Conservation (phyloP, 352 stramenopile species). For the Stephanocyclus meneghinianus region DNA sequence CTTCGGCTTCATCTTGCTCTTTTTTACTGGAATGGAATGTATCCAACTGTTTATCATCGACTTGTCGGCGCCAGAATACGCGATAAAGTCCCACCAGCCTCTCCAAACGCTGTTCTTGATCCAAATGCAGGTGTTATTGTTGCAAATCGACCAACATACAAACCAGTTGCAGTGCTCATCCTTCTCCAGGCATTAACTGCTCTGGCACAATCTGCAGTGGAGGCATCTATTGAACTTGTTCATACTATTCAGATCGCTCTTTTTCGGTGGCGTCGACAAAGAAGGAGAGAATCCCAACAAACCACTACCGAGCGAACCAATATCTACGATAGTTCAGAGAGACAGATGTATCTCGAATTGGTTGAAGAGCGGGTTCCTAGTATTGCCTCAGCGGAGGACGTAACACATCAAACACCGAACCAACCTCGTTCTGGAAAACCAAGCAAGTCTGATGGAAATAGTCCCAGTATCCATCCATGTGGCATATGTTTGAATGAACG, state of each 20-base stretch:
- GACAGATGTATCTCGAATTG: slow-evolving; percentile 41
- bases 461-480: slow-evolving; percentile 40
- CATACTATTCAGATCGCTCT: slow-evolving; percentile 37
- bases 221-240: slow-evolving; percentile 38
- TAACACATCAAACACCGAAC: slow-evolving; percentile 1
- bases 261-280: slow-evolving; percentile 32
- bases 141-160: slow-evolving; percentile 51
- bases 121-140: slow-evolving; percentile 24
- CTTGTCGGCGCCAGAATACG: slow-evolving; percentile 39
- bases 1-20: slow-evolving; percentile 66
- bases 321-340: slow-evolving; percentile 28
- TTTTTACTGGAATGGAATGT: slow-evolving; percentile 64
- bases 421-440: slow-evolving; percentile 8
- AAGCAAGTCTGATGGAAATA: slow-evolving; percentile 6
- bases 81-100: slow-evolving; percentile 21
- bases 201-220: slow-evolving; percentile 22
- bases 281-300: slow-evolving; percentile 19
- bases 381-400: slow-evolving; percentile 23
- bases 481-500: slow-evolving; percentile 60
- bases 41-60: slow-evolving; percentile 63
- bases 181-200: slow-evolving; percentile 33
- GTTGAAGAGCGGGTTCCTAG: slow-evolving; percentile 47
- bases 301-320: not conserved
- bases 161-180: slow-evolving; percentile 43
- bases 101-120: not conserved